Evolutionary conservation across 805 yeast species (phyloP), one percentile per base, ranked within the genome.

Genomic region (Candida suzukii): DNA sequence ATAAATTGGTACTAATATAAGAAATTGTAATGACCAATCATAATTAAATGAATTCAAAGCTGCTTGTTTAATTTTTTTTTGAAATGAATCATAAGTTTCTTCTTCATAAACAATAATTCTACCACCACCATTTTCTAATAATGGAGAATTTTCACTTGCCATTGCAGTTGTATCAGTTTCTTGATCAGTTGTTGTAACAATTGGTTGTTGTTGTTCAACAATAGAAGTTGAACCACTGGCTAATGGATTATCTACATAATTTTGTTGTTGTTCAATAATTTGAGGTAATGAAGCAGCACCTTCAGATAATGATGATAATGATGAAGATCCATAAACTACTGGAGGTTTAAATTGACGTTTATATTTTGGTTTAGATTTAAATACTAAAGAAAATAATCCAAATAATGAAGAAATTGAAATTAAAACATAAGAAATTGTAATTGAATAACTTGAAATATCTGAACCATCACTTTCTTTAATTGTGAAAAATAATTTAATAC

Each of bases 1-100:
- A 1, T 83, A 63, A 13, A 82, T 40, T 2, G 96, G 96, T 13
- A 83, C 86, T 16, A 82, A 56, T 1, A 80, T 46, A 26, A 85
- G 48, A 52, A 76, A 87, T 57, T 88, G 95, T 16, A 86, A 48
- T 14, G 81, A 70, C 96, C 96, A 88, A 52, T 83, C 95, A 54
- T 83, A 86, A 32, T 80, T 73, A 37, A 74, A 71, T 4, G 78
- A 73, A 38, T 64, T 67, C 30, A 60, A 41, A 9, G 67, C 67
- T 4, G 60, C 52, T 1, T 45, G 42, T 37, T 58, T 57, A 36
- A 60, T 43, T 12, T 52, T 52, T 14, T 52, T 54, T 24, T 52
- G 39, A 39, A 49, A 54, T 2, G 58, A 49, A 0, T 47, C 56
- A 32, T 50, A 56, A 2, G 56, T 41, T 38, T 51, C 61, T 37